A percentile compares a stretch with the other conserved stretches of the same genome.
Evolutionary conservation across 129 eudicot genomes (phyloP).

Genomic region (Tagetes erecta): DNA sequence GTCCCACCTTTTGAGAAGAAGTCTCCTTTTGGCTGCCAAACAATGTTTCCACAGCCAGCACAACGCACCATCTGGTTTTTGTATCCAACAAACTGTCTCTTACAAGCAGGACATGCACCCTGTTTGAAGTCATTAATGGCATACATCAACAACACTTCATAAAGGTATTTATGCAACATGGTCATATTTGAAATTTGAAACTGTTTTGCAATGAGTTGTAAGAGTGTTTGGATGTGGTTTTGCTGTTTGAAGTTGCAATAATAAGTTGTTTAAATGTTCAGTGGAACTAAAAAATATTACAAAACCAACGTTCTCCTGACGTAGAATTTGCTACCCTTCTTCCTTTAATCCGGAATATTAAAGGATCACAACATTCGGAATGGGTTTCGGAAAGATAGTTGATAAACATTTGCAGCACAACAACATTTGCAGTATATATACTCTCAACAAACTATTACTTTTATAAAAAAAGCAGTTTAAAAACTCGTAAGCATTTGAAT

Average conservation of each 20-base stretch:
- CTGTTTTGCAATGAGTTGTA: not conserved
- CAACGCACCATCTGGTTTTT: conserved; percentile 76
- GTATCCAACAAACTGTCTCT: conserved; percentile 71
- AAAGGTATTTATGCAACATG: not conserved
- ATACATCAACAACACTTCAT: not conserved
- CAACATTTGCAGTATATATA: not conserved
- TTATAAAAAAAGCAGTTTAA: not conserved
- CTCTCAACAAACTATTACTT: not conserved
- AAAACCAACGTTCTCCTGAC: not conserved
- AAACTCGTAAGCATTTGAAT: not conserved
- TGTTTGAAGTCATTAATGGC: conserved; percentile 28
- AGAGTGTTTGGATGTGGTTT: not conserved
- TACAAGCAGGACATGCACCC: conserved; percentile 96
- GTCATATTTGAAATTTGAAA: not conserved
- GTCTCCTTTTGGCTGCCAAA: conserved; percentile 90
- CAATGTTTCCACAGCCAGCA: conserved; percentile 75
- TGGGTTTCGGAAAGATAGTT: not conserved
- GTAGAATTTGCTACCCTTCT: not conserved
- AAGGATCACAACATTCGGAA: not conserved
- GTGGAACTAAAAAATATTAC: not conserved
- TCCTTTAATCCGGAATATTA: not conserved
- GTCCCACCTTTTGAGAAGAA: conserved; percentile 60
- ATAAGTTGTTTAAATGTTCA: not conserved
- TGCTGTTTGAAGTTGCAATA: not conserved
- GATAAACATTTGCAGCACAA: conserved; percentile 1